These are phyloP conservation scores for Solanum microdontum DNA, from an alignment of 257 asterid genomes.

Conservation along the genomic window DNA sequence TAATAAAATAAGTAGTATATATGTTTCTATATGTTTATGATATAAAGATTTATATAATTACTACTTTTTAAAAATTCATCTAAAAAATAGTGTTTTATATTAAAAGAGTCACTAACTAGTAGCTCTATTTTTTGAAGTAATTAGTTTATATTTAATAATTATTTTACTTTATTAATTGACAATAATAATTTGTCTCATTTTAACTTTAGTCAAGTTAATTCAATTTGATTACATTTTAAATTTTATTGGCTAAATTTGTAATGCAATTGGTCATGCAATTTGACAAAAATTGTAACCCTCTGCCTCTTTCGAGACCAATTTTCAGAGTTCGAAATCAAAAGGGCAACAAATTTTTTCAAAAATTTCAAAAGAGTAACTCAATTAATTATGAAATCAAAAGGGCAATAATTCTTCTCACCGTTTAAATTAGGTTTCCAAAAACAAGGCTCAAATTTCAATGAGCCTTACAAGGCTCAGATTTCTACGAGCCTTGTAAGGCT, in stretches of 20 bases:
- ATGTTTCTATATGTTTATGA: not conserved
- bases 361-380: too few relatives aligned
- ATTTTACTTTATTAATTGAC: not conserved
- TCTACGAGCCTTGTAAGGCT: too few relatives aligned
- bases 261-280: not conserved
- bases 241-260: not conserved
- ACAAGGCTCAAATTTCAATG: too few relatives aligned
- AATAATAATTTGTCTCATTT: not conserved
- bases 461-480: too few relatives aligned
- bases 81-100: not conserved
- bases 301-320: not conserved
- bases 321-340: too few relatives aligned
- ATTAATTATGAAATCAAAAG: too few relatives aligned
- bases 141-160: too few relatives aligned
- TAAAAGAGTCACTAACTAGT: not conserved
- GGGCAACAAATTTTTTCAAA: too few relatives aligned
- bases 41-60: too few relatives aligned
- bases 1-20: not conserved
- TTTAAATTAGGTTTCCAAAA: too few relatives aligned
- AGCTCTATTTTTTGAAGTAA: not conserved
- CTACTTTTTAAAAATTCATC: not conserved
- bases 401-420: too few relatives aligned
- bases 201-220: not conserved
- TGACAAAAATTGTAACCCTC: not conserved
- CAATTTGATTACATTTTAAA: not conserved